phyloP scores from a whole-genome alignment of 2,329 filamentous ascomycete genomes.

The Venturia carpophila region DNA sequence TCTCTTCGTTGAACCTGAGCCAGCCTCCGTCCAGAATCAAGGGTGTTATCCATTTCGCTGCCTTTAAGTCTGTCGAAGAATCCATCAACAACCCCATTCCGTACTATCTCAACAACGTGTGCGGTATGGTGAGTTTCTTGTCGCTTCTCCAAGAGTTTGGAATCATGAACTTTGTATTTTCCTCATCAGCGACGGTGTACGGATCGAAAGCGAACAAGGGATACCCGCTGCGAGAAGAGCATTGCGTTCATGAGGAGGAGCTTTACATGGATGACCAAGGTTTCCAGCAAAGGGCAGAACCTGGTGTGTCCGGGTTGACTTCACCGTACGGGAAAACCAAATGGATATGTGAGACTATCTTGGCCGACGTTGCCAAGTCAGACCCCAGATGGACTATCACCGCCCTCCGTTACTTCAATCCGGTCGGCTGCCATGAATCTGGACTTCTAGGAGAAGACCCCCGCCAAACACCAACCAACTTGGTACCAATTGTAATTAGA shows the following conservation, averaged over 20 bases:
- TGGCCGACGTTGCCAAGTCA: slow-evolving; percentile 53
- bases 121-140: slow-evolving; percentile 54
- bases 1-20: slow-evolving; percentile 20
- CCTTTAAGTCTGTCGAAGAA: slow-evolving; percentile 58
- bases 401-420: slow-evolving; percentile 60
- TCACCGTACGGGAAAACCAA: slow-evolving; percentile 60
- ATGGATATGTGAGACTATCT: slow-evolving; percentile 60
- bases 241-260: slow-evolving; percentile 44
- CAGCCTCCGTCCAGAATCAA: slow-evolving; percentile 42
- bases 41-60: slow-evolving; percentile 63
- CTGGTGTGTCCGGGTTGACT: slow-evolving; percentile 50
- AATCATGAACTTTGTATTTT: slow-evolving; percentile 61
- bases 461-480: slow-evolving; percentile 52
- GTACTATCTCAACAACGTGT: slow-evolving; percentile 63
- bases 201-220: slow-evolving; percentile 41
- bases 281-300: slow-evolving; percentile 34
- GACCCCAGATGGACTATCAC: slow-evolving; percentile 57
- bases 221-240: slow-evolving; percentile 47
- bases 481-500: slow-evolving; percentile 56
- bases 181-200: slow-evolving; percentile 60
- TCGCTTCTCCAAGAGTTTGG: slow-evolving; percentile 49
- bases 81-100: slow-evolving; percentile 53
- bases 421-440: slow-evolving; percentile 57
- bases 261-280: slow-evolving; percentile 41
- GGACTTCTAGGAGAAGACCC: slow-evolving; percentile 59